Conservation (phyloP, 352 stramenopile genomes). For the Phytophthora pinifolia region DNA sequence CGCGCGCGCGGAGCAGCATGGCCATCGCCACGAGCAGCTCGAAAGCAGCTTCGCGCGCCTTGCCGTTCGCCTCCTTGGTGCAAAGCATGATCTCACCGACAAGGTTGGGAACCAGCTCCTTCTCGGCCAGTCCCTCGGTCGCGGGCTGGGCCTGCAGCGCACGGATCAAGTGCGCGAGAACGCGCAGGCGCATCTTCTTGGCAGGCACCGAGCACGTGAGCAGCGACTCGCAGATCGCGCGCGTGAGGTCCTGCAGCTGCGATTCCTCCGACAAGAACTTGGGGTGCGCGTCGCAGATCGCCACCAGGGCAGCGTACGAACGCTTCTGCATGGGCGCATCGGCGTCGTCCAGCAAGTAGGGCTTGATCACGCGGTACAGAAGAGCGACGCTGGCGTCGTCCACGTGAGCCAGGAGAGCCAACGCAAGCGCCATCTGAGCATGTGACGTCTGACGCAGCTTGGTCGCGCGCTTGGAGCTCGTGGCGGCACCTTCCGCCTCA, state of each 20-base stretch:
- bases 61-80: slow-evolving; percentile 96
- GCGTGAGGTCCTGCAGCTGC: slow-evolving; percentile 91
- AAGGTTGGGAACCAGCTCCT: slow-evolving; percentile 88
- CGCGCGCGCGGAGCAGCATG: slow-evolving; percentile 64
- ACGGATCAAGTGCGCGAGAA: slow-evolving; percentile 78
- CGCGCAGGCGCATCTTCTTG: slow-evolving; percentile 95
- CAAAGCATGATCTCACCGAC: slow-evolving; percentile 96
- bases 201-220: slow-evolving; percentile 94
- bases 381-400: slow-evolving; percentile 74
- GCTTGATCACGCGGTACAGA: slow-evolving; percentile 89
- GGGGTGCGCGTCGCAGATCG: slow-evolving; percentile 85
- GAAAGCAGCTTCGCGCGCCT: slow-evolving; percentile 89
- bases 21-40: slow-evolving; percentile 86
- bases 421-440: slow-evolving; percentile 75
- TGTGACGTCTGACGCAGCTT: slow-evolving; percentile 72
- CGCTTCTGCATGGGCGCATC: slow-evolving; percentile 89
- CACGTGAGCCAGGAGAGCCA: slow-evolving; percentile 78
- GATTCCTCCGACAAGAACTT: slow-evolving; percentile 73
- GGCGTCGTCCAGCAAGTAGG: slow-evolving; percentile 85
- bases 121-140: slow-evolving; percentile 50
- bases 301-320: slow-evolving; percentile 84
- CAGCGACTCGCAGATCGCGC: slow-evolving; percentile 93
- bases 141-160: slow-evolving; percentile 67
- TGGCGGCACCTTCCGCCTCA: slow-evolving; percentile 40
- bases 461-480: slow-evolving; percentile 40